These are phyloP conservation scores for Salix suchowensis DNA, from an alignment of 345 rosid genomes.

Conservation along the genomic window DNA sequence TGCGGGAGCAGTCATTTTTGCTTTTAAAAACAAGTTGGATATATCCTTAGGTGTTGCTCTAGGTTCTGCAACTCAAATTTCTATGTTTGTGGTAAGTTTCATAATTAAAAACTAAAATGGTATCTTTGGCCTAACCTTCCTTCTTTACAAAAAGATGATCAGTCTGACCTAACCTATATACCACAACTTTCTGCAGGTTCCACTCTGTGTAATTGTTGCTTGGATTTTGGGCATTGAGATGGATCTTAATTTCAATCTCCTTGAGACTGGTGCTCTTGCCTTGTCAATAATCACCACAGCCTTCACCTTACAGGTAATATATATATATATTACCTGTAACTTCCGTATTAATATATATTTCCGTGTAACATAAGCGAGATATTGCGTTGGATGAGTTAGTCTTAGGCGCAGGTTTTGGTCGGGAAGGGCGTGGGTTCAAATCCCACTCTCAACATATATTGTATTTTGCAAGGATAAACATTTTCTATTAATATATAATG, in stretches of 20 bases:
- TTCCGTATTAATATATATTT: too few relatives aligned
- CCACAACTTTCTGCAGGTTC: constrained; percentile 44
- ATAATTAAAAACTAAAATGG: not conserved
- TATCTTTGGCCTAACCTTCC: not conserved
- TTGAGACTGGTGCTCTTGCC: constrained; percentile 81
- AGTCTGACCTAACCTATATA: not conserved
- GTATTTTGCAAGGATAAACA: too few relatives aligned
- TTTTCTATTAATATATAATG: too few relatives aligned
- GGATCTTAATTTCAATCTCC: constrained; percentile 79
- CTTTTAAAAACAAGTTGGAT: constrained; percentile 86
- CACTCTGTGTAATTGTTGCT: constrained; percentile 54
- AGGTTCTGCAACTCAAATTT: constrained; percentile 85
- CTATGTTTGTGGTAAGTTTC: constrained; percentile 68
- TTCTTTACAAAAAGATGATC: not conserved
- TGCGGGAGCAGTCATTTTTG: constrained; percentile 90
- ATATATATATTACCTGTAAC: not conserved
- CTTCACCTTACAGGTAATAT: constrained; percentile 71
- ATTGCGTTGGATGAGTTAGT: too few relatives aligned
- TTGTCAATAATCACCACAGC: constrained; percentile 57
- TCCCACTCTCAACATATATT: too few relatives aligned
- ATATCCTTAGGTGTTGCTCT: constrained; percentile 80
- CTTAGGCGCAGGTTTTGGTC: too few relatives aligned
- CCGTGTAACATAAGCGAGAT: too few relatives aligned
- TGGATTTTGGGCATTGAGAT: constrained; percentile 73
- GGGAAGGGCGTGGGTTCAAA: too few relatives aligned